Evolutionary conservation across 352 stramenopile genomes (phyloP).

Genomic region (Phytophthora pinifolia): DNA sequence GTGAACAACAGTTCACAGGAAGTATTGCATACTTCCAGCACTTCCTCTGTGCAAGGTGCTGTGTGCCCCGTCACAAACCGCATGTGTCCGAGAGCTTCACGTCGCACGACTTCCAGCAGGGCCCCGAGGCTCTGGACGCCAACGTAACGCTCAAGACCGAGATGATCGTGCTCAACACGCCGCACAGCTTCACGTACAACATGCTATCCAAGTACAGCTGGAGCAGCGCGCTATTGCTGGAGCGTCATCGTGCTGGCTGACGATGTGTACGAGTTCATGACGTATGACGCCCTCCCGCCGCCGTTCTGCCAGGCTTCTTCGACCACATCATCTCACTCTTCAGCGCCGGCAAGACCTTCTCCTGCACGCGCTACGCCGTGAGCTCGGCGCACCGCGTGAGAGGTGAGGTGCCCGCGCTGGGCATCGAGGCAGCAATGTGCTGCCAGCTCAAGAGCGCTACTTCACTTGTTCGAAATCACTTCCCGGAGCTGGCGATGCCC

Average conservation of each 20-base stretch:
- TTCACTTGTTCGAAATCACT: no score
- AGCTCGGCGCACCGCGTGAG: slow-evolving; percentile 26
- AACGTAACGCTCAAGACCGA: slow-evolving; percentile 88
- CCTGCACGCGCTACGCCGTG: slow-evolving; percentile 83
- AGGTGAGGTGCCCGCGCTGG: no score
- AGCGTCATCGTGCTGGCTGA: slow-evolving; percentile 92
- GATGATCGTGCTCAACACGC: slow-evolving; percentile 96
- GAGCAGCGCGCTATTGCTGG: slow-evolving; percentile 77
- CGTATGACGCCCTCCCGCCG: slow-evolving; percentile 59
- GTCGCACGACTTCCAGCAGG: slow-evolving; percentile 68
- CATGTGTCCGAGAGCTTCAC: slow-evolving; percentile 27
- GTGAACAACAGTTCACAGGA: no score
- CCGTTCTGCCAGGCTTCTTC: slow-evolving; percentile 68
- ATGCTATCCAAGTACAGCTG: no score
- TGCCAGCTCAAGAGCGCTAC: no score
- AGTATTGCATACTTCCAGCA: no score
- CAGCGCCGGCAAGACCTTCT: slow-evolving; percentile 90
- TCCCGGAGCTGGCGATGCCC: no score
- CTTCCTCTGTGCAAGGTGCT: no score
- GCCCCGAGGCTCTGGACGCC: slow-evolving; percentile 77
- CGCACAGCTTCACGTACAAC: slow-evolving; percentile 98
- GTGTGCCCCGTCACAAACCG: no score
- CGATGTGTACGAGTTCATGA: slow-evolving; percentile 97
- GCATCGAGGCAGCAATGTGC: no score
- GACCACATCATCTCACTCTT: slow-evolving; percentile 87